Conservation (phyloP, 2,329 filamentous ascomycete species). For the Arthroderma sp. region DNA sequence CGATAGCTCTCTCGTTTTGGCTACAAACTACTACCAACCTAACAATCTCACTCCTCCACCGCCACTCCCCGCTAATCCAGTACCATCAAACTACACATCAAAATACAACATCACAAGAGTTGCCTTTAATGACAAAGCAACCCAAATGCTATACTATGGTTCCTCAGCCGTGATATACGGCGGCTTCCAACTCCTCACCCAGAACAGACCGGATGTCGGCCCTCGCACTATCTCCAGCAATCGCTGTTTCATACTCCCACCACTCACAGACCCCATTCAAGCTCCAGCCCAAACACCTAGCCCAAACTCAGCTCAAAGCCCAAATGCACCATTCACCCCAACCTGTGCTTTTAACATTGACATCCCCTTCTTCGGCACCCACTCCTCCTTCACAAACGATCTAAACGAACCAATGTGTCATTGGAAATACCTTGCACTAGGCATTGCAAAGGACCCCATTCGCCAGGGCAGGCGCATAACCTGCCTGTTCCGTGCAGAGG, state of each 20-base stretch:
- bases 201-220: too few species aligned
- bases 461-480: slow-evolving; percentile 21
- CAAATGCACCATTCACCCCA: too few species aligned
- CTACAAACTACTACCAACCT: too few species aligned
- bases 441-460: slow-evolving; percentile 21
- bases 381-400: slow-evolving; percentile 13
- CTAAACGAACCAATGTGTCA: slow-evolving; percentile 16
- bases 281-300: too few species aligned
- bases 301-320: too few species aligned
- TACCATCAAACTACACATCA: too few species aligned
- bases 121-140: slow-evolving; percentile 24
- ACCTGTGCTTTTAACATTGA: slow-evolving; percentile 22
- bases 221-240: too few species aligned
- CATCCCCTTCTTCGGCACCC: slow-evolving; percentile 28
- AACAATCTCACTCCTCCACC: too few species aligned
- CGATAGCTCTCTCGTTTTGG: too few species aligned
- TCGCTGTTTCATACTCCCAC: too few species aligned
- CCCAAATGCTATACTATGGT: slow-evolving; percentile 25
- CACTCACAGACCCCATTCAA: too few species aligned
- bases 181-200: slow-evolving; percentile 19
- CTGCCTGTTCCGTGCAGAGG: slow-evolving; percentile 25
- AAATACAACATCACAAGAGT: slow-evolving; percentile 13
- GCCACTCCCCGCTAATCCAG: too few species aligned
- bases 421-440: slow-evolving; percentile 29
- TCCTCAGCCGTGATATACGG: slow-evolving; percentile 22